A percentile compares a stretch with the other conserved stretches of the same genome.
Evolutionary conservation across 306 rosid genomes (phyloP).

Genomic region (Adenanthera pavonina): DNA sequence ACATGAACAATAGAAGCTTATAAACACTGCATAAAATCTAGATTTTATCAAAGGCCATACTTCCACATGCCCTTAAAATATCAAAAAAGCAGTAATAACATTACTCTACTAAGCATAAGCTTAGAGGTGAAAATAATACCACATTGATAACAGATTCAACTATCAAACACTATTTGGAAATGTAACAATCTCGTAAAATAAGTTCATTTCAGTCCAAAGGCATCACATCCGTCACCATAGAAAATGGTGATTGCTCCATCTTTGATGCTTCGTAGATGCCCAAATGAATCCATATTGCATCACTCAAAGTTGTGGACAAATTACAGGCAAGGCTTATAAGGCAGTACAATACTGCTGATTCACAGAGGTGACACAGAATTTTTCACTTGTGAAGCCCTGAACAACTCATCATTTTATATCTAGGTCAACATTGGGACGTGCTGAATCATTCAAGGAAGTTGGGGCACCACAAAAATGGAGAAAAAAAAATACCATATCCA

Average conservation of each 20-base stretch:
- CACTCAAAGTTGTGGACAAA: not conserved
- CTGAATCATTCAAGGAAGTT: not conserved
- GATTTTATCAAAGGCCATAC: constrained; percentile 2
- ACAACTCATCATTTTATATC: not conserved
- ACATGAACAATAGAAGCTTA: not conserved
- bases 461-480: not conserved
- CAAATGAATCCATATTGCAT: not conserved
- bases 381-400: not conserved
- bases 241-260: not conserved
- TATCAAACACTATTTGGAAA: not conserved
- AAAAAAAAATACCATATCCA: not conserved
- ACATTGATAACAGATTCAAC: not conserved
- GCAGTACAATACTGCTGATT: not conserved
- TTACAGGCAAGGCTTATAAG: not conserved
- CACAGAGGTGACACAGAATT: not conserved
- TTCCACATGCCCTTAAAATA: not conserved
- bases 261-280: not conserved
- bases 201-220: not conserved
- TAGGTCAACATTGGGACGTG: not conserved
- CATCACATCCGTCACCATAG: not conserved
- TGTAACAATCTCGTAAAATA: not conserved
- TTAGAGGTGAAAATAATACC: not conserved
- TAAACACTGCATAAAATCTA: constrained; percentile 2
- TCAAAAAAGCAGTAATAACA: not conserved
- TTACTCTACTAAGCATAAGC: constrained; percentile 1